Percentiles rank a stretch among this genome's conserved stretches.
phyloP scores from a whole-genome alignment of 164 flowering plant species.

The Magnolia officinalis region DNA sequence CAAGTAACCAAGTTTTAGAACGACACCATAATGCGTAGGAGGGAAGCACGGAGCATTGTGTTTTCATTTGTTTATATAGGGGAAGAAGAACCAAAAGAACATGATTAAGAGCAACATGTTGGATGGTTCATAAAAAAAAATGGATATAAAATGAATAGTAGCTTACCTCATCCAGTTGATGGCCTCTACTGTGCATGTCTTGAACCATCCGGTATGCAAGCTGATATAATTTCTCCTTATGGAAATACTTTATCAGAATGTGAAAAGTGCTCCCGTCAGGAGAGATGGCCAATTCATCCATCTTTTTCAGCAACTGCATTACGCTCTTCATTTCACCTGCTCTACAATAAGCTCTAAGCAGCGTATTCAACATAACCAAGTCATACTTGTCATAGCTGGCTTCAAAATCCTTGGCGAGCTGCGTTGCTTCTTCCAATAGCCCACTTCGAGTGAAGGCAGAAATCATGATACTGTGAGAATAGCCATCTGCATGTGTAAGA shows the following conservation, averaged over 20 bases:
- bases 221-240: conserved; percentile 65
- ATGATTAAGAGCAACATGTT: not conserved
- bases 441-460: conserved; percentile 70
- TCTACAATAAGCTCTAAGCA: conserved; percentile 84
- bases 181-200: conserved; percentile 81
- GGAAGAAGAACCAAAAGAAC: too few relatives aligned
- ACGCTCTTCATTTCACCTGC: conserved; percentile 86
- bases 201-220: conserved; percentile 69
- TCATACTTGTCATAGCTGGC: conserved; percentile 64
- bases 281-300: conserved; percentile 74
- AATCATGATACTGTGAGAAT: conserved; percentile 82
- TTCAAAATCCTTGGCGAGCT: conserved; percentile 67
- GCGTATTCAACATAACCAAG: conserved; percentile 68
- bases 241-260: conserved; percentile 71
- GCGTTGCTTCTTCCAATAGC: conserved; percentile 70
- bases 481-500: conserved; percentile 58
- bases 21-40: too few relatives aligned
- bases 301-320: conserved; percentile 68
- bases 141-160: not conserved
- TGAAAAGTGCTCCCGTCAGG: conserved; percentile 78
- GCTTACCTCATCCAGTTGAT: conserved; percentile 74
- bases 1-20: too few relatives aligned
- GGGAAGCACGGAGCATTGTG: too few relatives aligned
- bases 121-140: not conserved
- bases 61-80: too few relatives aligned